Conservation (phyloP, 805 yeast genomes). For the Torulaspora indica region DNA sequence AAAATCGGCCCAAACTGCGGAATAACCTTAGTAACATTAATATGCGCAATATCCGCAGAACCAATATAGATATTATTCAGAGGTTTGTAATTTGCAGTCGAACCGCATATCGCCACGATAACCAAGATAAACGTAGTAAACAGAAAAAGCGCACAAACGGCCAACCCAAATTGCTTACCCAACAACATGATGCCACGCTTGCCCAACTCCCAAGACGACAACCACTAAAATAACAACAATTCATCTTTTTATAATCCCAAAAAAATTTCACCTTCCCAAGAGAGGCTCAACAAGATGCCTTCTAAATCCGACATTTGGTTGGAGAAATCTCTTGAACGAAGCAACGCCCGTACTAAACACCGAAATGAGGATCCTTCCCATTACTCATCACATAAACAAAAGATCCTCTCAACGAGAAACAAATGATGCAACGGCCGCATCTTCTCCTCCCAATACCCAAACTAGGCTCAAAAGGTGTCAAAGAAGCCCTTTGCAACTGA, state of each 20-base stretch:
- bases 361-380: background rate
- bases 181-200: background rate
- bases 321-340: background rate
- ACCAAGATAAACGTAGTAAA: constrained; percentile 29
- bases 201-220: too few species aligned
- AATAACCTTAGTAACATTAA: constrained; percentile 34
- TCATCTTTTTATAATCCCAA: background rate
- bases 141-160: constrained; percentile 22
- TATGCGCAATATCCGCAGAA: constrained; percentile 32
- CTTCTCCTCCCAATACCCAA: background rate
- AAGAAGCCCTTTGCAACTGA: background rate
- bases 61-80: constrained; percentile 32
- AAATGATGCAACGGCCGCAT: background rate
- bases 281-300: background rate
- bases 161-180: constrained; percentile 3
- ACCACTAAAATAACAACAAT: too few species aligned
- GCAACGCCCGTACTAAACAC: background rate
- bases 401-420: background rate
- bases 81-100: constrained; percentile 32
- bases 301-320: background rate
- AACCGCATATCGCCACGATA: constrained; percentile 33
- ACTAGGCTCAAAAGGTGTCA: background rate
- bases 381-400: background rate
- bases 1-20: constrained; percentile 32
- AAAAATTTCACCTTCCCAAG: background rate